Evolutionary conservation across 345 rosid genomes (phyloP).

Genomic region (Ricinus communis): DNA sequence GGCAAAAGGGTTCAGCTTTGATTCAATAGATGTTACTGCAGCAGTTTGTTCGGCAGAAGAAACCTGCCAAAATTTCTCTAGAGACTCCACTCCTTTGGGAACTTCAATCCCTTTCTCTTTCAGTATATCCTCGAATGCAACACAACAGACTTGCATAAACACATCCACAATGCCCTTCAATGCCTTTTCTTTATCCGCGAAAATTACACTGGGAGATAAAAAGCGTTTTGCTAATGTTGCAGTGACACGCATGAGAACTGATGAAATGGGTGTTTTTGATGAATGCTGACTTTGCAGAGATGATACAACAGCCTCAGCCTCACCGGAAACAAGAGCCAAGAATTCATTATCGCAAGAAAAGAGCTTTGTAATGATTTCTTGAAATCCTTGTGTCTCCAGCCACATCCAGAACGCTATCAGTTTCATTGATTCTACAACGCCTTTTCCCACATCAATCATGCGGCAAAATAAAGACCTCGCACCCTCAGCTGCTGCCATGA

Average conservation of each 20-base stretch:
- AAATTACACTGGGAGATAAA: not conserved
- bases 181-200: conserved; percentile 11
- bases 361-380: not conserved
- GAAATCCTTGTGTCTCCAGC: conserved; percentile 15
- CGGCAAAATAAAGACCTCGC: not conserved
- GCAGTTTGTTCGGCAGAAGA: not conserved
- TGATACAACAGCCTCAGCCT: conserved; percentile 6
- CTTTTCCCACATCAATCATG: not conserved
- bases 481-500: not conserved
- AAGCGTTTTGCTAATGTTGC: not conserved
- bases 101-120: not conserved
- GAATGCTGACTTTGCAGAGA: not conserved
- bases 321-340: not conserved
- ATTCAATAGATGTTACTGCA: not conserved
- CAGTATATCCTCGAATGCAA: not conserved
- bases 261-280: not conserved
- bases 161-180: not conserved
- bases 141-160: not conserved
- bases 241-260: conserved; percentile 4
- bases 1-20: conserved; percentile 29
- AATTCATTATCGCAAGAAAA: not conserved
- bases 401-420: conserved; percentile 22
- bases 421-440: conserved; percentile 1
- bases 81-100: not conserved
- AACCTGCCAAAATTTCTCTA: not conserved